Conservation (phyloP, 2,329 filamentous ascomycete genomes). For the Colletotrichum lentis region DNA sequence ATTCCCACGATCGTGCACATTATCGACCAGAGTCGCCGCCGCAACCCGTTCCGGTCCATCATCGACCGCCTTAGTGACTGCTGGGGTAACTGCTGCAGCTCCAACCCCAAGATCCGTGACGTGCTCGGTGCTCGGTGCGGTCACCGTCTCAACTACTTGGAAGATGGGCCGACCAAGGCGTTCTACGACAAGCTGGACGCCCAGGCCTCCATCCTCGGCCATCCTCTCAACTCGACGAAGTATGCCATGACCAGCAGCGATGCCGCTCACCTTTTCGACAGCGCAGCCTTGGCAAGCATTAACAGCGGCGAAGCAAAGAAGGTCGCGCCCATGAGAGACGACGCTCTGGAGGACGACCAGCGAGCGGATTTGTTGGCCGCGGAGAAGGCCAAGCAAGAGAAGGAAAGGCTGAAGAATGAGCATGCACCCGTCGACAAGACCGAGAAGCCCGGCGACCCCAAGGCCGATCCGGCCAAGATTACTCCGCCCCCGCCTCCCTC, state of each 20-base stretch:
- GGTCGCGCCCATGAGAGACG: constrained; percentile 25
- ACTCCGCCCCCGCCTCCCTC: background rate
- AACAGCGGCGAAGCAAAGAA: constrained; percentile 28
- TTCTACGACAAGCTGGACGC: constrained; percentile 38
- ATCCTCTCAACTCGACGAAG: constrained; percentile 35
- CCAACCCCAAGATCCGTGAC: constrained; percentile 36
- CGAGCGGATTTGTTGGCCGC: constrained; percentile 23
- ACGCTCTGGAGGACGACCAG: constrained; percentile 36
- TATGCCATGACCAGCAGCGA: constrained; percentile 36
- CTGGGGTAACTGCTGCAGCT: constrained; percentile 40
- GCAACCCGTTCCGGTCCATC: constrained; percentile 33
- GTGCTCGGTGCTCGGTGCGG: constrained; percentile 38
- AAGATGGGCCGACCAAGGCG: constrained; percentile 32
- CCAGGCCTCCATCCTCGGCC: constrained; percentile 28
- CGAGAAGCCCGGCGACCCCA: constrained; percentile 29
- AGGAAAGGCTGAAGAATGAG: constrained; percentile 30
- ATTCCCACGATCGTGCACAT: constrained; percentile 47
- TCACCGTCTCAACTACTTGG: constrained; percentile 38
- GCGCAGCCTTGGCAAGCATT: constrained; percentile 27
- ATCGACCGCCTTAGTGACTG: constrained; percentile 39
- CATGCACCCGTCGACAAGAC: constrained; percentile 29
- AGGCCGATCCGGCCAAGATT: constrained; percentile 27
- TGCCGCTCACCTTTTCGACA: constrained; percentile 31
- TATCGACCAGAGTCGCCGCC: constrained; percentile 43
- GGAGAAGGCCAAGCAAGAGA: constrained; percentile 30